Conservation (phyloP, 2,329 filamentous ascomycete genomes). For the Stemphylium lycopersici region DNA sequence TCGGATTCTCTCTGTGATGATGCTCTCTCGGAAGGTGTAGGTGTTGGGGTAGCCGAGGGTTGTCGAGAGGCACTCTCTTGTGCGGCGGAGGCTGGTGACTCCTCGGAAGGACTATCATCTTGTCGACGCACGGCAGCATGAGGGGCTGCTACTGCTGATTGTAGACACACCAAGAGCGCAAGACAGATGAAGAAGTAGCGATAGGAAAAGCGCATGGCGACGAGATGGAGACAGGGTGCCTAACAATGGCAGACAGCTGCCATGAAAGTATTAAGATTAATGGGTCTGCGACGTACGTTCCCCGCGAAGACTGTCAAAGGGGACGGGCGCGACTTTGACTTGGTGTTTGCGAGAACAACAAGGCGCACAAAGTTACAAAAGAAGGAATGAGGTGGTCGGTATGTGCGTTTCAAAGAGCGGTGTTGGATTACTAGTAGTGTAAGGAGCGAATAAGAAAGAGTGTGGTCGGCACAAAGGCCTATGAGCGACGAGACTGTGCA, state of each 20-base stretch:
- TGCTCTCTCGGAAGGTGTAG: slow-evolving; percentile 15
- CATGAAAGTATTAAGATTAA: slow-evolving; percentile 35
- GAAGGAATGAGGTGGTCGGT: slow-evolving; percentile 19
- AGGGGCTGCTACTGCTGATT: slow-evolving; percentile 30
- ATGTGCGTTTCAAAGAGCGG: slow-evolving; percentile 17
- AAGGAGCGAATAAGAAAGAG: slow-evolving; percentile 32
- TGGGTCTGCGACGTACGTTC: not conserved
- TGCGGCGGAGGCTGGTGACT: slow-evolving; percentile 18
- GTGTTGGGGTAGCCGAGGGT: slow-evolving; percentile 25
- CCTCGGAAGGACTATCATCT: slow-evolving; percentile 30
- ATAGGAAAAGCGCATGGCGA: slow-evolving; percentile 38
- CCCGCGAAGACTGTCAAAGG: slow-evolving; percentile 4
- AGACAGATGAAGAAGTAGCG: slow-evolving; percentile 34
- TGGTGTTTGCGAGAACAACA: slow-evolving; percentile 22
- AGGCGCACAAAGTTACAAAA: slow-evolving; percentile 14
- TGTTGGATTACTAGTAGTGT: slow-evolving; percentile 18
- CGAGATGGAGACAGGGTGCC: slow-evolving; percentile 11
- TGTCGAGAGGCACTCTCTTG: slow-evolving; percentile 16
- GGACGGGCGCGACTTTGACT: slow-evolving; percentile 10
- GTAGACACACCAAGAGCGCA: slow-evolving; percentile 35
- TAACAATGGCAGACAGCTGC: slow-evolving; percentile 22
- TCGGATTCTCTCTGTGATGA: slow-evolving; percentile 21
- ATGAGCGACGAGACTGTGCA: slow-evolving; percentile 26
- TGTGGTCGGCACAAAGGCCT: slow-evolving; percentile 21
- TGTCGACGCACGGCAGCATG: slow-evolving; percentile 37